Evolutionary conservation across 176 grass and related monocot genomes (phyloP).

Genomic region (Zizania latifolia): DNA sequence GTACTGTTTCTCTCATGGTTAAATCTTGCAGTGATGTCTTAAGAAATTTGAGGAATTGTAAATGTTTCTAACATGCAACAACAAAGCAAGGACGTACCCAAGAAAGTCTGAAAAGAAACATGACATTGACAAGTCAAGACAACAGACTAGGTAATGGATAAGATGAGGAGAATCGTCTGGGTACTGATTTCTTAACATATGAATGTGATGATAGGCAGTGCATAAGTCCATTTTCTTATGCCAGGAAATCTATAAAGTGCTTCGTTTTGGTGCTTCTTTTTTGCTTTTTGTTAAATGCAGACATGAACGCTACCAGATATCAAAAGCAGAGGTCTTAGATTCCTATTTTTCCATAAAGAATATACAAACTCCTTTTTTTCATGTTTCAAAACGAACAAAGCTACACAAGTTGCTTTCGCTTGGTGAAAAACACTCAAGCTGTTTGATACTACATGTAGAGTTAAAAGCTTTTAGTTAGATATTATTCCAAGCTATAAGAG

Average conservation of each 20-base stretch:
- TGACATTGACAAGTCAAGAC: conserved; percentile 21
- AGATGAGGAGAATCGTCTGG: conserved; percentile 16
- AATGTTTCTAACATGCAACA: background rate
- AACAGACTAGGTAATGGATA: conserved; percentile 2
- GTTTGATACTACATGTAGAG: background rate
- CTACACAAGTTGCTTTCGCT: background rate
- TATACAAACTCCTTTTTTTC: background rate
- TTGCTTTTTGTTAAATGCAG: conserved; percentile 12
- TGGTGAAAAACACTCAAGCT: background rate
- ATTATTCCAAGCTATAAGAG: background rate
- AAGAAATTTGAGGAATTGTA: background rate
- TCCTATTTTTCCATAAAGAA: background rate
- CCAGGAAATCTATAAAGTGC: background rate
- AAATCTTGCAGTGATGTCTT: background rate
- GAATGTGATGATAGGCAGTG: conserved; percentile 5
- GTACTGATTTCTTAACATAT: conserved; percentile 19
- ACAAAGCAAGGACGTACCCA: background rate
- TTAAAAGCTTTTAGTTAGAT: background rate
- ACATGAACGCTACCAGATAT: background rate
- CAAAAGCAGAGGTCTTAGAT: background rate
- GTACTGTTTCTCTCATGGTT: background rate
- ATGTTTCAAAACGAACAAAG: background rate
- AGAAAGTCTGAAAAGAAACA: conserved; percentile 29
- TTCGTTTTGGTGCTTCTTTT: conserved; percentile 1
- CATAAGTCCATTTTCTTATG: conserved; percentile 5